phyloP scores from a whole-genome alignment of 345 rosid genomes.

The Streptanthus diversifolius region DNA sequence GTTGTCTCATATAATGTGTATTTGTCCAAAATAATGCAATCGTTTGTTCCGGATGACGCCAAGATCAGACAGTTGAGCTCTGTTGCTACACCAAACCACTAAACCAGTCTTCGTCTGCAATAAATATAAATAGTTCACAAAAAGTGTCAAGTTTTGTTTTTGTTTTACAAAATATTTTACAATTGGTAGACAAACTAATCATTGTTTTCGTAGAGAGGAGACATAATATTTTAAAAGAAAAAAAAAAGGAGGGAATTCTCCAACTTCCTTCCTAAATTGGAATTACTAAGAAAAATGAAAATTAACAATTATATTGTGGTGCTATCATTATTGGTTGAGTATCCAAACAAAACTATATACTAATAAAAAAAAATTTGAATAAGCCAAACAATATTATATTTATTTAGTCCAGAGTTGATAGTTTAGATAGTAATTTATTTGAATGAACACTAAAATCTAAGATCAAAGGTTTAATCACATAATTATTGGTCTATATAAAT shows the following conservation, averaged over 20 bases:
- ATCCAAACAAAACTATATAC: conserved; percentile 1
- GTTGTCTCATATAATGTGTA: neutral
- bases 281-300: neutral
- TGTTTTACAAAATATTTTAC: too few species aligned
- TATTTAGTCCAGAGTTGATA: too few species aligned
- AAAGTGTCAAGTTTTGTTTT: too few species aligned
- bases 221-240: neutral
- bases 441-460: too few species aligned
- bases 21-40: conserved; percentile 5
- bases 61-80: neutral
- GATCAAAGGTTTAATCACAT: neutral
- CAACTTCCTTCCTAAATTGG: neutral
- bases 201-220: neutral
- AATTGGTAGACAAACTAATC: neutral
- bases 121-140: too few species aligned
- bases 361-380: too few species aligned
- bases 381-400: neutral
- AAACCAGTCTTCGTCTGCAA: conserved; percentile 8
- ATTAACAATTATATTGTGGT: neutral
- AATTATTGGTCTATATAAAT: neutral
- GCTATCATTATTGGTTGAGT: neutral
- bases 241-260: neutral
- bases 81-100: conserved; percentile 1
- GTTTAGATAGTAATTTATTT: too few species aligned
- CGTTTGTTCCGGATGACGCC: conserved; percentile 1